Percentiles rank a stretch among this genome's conserved stretches.
These are phyloP conservation scores for Garcia nutans DNA, from an alignment of 345 rosid genomes.

Conservation along the genomic window DNA sequence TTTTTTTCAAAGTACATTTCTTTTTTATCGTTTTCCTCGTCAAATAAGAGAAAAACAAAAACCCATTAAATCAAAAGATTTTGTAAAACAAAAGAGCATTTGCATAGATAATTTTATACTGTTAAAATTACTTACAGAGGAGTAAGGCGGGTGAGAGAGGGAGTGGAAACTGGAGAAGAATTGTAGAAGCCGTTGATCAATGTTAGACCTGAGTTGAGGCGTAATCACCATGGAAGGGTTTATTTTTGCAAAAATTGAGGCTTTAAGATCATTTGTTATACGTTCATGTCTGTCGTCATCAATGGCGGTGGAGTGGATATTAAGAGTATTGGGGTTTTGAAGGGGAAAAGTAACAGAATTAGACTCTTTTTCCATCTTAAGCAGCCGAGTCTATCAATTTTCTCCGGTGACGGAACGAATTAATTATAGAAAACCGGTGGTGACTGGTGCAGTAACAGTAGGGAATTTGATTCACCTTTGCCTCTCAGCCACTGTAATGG, in stretches of 20 bases:
- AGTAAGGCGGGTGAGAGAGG: slow-evolving; percentile 33
- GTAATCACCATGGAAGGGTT: slow-evolving; percentile 4
- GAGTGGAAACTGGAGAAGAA: slow-evolving; percentile 14
- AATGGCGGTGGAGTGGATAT: neutral
- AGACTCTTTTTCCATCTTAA: neutral
- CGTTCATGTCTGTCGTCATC: neutral
- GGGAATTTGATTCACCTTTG: too few species aligned
- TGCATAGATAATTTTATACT: too few species aligned
- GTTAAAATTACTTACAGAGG: slow-evolving; percentile 19
- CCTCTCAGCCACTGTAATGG: too few species aligned
- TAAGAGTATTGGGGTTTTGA: neutral
- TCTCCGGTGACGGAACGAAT: neutral
- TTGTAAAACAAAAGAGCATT: neutral
- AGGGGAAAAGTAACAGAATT: neutral
- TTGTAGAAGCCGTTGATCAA: slow-evolving; percentile 14
- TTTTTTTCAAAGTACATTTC: neutral
- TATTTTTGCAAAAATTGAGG: slow-evolving; percentile 9
- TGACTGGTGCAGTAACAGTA: neutral
- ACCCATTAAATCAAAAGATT: neutral
- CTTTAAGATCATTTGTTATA: slow-evolving; percentile 22
- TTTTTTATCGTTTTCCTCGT: neutral
- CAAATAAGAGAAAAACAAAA: neutral
- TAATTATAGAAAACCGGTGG: neutral
- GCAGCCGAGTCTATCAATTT: neutral
- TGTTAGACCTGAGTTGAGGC: neutral